A percentile compares a stretch with the other conserved stretches of the same genome.
These are phyloP conservation scores for Rhododendron molle DNA, from an alignment of 148 eudicot genomes.

Conservation along the genomic window DNA sequence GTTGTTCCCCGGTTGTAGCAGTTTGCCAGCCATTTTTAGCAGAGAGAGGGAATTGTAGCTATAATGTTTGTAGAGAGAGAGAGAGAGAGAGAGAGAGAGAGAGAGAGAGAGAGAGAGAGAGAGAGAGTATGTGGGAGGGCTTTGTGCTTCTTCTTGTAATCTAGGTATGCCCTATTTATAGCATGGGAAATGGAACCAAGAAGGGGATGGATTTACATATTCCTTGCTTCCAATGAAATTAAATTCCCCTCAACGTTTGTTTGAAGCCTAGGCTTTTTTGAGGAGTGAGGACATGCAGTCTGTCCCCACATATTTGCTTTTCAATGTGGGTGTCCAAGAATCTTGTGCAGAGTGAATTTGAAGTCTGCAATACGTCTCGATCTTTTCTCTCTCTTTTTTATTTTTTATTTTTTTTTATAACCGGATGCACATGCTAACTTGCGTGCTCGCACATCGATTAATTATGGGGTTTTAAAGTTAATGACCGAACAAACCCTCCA, in stretches of 20 bases:
- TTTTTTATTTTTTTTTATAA: background rate
- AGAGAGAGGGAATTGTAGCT: background rate
- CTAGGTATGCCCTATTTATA: background rate
- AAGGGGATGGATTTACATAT: background rate
- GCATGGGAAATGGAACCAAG: background rate
- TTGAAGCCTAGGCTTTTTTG: background rate
- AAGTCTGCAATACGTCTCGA: background rate
- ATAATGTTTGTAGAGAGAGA: background rate
- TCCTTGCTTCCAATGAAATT: background rate
- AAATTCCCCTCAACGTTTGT: background rate
- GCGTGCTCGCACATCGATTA: too few species aligned
- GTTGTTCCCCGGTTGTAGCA: background rate
- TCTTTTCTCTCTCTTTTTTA: background rate
- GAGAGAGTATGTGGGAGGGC: too few species aligned
- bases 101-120: too few species aligned
- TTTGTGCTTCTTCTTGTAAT: background rate
- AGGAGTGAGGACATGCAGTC: background rate
- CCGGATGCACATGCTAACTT: too few species aligned
- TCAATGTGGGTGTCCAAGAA: background rate
- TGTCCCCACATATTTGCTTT: background rate
- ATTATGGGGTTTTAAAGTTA: too few species aligned
- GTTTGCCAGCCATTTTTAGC: background rate
- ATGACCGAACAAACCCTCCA: too few species aligned
- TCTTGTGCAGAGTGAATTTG: background rate
- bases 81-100: background rate